Evolutionary conservation across 2,329 filamentous ascomycete genomes (phyloP).

Genomic region (Epichloe scottii): DNA sequence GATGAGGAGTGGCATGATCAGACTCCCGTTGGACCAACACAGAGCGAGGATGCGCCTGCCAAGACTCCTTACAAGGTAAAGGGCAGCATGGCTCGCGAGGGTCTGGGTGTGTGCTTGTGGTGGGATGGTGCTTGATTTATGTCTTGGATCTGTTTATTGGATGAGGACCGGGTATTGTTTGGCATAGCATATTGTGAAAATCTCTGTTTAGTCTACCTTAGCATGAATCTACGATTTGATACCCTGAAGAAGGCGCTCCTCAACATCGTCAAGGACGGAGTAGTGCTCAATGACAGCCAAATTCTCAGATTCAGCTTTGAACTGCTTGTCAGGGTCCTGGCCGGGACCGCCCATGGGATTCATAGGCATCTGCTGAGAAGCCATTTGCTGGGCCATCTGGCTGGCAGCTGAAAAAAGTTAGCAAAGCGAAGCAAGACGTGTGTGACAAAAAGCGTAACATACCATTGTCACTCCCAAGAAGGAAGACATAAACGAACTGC

Average conservation of each 20-base stretch:
- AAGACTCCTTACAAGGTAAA: constrained; percentile 61
- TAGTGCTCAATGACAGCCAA: constrained; percentile 89
- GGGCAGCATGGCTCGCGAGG: constrained; percentile 50
- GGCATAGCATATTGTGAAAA: constrained; percentile 9
- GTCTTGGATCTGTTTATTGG: constrained; percentile 4
- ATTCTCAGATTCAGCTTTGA: constrained; percentile 86
- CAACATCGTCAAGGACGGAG: constrained; percentile 79
- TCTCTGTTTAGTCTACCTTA: constrained; percentile 4
- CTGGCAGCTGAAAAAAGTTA: constrained; percentile 53
- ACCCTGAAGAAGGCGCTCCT: constrained; percentile 63
- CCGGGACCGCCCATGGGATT: constrained; percentile 71
- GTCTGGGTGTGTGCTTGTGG: constrained; percentile 51
- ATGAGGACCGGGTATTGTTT: constrained; percentile 2
- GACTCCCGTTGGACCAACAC: constrained; percentile 54
- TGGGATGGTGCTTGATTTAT: constrained; percentile 33
- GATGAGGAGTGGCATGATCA: constrained; percentile 88
- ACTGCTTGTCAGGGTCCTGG: constrained; percentile 91
- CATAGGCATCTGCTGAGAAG: constrained; percentile 40
- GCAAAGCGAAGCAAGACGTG: constrained; percentile 1
- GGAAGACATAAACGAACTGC: constrained; percentile 93
- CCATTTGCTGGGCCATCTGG: constrained; percentile 86
- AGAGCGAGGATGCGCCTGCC: constrained; percentile 47
- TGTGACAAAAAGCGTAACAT: constrained; percentile 23
- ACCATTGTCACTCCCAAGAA: constrained; percentile 94
- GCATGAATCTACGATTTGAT: constrained; percentile 25